Percentiles rank a stretch among this genome's conserved stretches.
Evolutionary conservation across 495 filamentous ascomycete genomes (phyloP).

Genomic region (Aspergillus sparsus): DNA sequence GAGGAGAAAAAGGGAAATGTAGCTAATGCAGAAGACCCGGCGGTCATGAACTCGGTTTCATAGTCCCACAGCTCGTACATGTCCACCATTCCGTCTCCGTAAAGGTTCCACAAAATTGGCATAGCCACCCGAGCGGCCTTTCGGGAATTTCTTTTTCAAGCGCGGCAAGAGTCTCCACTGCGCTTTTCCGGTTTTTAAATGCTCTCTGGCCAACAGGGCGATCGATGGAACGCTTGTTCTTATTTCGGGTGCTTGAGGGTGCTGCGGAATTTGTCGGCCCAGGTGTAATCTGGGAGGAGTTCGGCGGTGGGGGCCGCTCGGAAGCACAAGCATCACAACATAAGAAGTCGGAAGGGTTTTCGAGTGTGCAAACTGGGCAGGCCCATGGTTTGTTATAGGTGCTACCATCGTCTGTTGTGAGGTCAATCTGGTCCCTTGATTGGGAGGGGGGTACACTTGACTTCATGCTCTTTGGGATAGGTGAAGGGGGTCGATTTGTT

Average conservation of each 20-base stretch:
- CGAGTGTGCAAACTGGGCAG: slow-evolving; percentile 79
- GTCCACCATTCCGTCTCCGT: slow-evolving; percentile 80
- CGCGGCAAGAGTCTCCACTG: slow-evolving; percentile 38
- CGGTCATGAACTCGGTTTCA: slow-evolving; percentile 51
- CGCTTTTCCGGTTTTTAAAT: slow-evolving; percentile 42
- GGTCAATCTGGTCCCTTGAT: slow-evolving; percentile 15
- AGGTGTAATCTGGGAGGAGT: slow-evolving; percentile 20
- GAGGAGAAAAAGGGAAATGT: neutral
- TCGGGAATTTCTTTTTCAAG: slow-evolving; percentile 43
- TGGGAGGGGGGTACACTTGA: slow-evolving; percentile 18
- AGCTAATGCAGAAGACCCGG: neutral
- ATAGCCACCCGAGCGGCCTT: slow-evolving; percentile 66
- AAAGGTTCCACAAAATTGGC: slow-evolving; percentile 60
- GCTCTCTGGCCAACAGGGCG: slow-evolving; percentile 20
- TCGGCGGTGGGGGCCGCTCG: slow-evolving; percentile 55
- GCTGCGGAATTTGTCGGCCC: slow-evolving; percentile 14
- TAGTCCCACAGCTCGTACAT: slow-evolving; percentile 65
- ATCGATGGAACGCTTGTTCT: slow-evolving; percentile 30
- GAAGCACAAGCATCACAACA: slow-evolving; percentile 78
- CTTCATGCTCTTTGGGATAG: slow-evolving; percentile 25
- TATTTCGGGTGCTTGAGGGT: slow-evolving; percentile 18
- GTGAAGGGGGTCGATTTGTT: slow-evolving; percentile 28
- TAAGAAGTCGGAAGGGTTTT: slow-evolving; percentile 68
- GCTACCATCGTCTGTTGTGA: slow-evolving; percentile 29
- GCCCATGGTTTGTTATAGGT: slow-evolving; percentile 59